Evolutionary conservation across 805 yeast genomes (phyloP).

Genomic region (Saccharomyces eubayanus): DNA sequence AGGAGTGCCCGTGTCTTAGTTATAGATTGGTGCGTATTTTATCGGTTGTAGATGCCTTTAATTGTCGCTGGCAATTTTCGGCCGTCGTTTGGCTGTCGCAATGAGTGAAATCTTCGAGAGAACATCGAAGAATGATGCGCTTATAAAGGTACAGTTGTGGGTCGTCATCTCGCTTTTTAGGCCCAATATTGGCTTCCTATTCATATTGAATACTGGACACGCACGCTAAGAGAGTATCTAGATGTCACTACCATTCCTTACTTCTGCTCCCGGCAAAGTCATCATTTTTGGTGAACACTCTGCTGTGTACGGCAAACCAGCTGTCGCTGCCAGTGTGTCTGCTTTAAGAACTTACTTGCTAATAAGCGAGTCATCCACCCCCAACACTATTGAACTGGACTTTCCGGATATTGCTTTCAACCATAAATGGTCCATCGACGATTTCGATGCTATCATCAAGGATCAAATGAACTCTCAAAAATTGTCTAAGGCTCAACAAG

Average conservation of each 20-base stretch:
- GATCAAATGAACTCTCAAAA: slow-evolving; percentile 8
- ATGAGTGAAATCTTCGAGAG: not conserved
- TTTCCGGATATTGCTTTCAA: slow-evolving; percentile 76
- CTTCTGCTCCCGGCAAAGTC: slow-evolving; percentile 94
- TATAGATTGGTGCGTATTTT: not conserved
- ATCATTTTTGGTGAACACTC: slow-evolving; percentile 96
- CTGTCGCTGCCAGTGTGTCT: slow-evolving; percentile 84
- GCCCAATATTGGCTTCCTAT: not conserved
- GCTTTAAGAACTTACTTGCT: slow-evolving; percentile 75
- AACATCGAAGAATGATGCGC: not conserved
- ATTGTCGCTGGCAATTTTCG: not conserved
- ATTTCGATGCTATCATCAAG: slow-evolving; percentile 12
- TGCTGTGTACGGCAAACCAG: slow-evolving; percentile 87
- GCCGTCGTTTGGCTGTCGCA: not conserved
- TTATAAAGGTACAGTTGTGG: not conserved
- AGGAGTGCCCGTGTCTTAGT: not conserved
- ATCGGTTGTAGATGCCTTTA: not conserved
- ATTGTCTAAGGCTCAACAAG: slow-evolving; percentile 15
- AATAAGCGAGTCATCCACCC: slow-evolving; percentile 39
- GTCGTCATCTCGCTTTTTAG: not conserved
- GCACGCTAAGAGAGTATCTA: not conserved
- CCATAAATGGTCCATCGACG: slow-evolving; percentile 46
- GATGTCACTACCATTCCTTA: slow-evolving; percentile 47
- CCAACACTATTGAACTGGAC: slow-evolving; percentile 48
- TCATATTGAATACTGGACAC: not conserved